Evolutionary conservation across 495 filamentous ascomycete genomes (phyloP).

Genomic region (Podospora comata): DNA sequence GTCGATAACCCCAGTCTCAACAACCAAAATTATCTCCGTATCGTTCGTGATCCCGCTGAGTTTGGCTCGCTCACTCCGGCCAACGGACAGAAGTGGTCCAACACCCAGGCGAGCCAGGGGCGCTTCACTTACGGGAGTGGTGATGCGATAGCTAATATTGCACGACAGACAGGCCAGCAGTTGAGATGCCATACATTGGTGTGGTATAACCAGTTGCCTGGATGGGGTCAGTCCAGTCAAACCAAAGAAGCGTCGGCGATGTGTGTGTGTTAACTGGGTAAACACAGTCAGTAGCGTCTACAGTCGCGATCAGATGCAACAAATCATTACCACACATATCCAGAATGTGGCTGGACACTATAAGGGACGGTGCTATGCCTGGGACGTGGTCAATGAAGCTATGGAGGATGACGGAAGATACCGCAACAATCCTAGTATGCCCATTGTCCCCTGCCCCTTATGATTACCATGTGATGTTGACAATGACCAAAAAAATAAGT

Average conservation of each 20-base stretch:
- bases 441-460: too few relatives aligned
- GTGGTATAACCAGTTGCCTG: slow-evolving; percentile 57
- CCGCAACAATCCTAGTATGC: slow-evolving; percentile 26
- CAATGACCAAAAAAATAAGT: slow-evolving; percentile 20
- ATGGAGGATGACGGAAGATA: slow-evolving; percentile 46
- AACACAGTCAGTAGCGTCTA: slow-evolving; percentile 17
- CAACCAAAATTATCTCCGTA: slow-evolving; percentile 46
- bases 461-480: background rate
- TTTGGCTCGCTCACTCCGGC: slow-evolving; percentile 55
- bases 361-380: slow-evolving; percentile 43
- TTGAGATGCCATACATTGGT: slow-evolving; percentile 57
- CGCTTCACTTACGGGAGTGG: slow-evolving; percentile 49
- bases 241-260: background rate
- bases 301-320: slow-evolving; percentile 17
- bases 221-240: slow-evolving; percentile 37
- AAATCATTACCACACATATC: slow-evolving; percentile 39
- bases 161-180: slow-evolving; percentile 47
- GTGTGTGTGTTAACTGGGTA: background rate
- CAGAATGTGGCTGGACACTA: slow-evolving; percentile 49
- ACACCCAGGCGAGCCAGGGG: slow-evolving; percentile 35
- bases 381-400: slow-evolving; percentile 55
- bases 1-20: slow-evolving; percentile 54
- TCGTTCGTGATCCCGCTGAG: slow-evolving; percentile 42
- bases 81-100: slow-evolving; percentile 52
- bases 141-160: slow-evolving; percentile 47